A percentile compares a stretch with the other conserved stretches of the same genome.
Evolutionary conservation across 106 monocot species (phyloP).

Genomic region (Ottelia alismoides): DNA sequence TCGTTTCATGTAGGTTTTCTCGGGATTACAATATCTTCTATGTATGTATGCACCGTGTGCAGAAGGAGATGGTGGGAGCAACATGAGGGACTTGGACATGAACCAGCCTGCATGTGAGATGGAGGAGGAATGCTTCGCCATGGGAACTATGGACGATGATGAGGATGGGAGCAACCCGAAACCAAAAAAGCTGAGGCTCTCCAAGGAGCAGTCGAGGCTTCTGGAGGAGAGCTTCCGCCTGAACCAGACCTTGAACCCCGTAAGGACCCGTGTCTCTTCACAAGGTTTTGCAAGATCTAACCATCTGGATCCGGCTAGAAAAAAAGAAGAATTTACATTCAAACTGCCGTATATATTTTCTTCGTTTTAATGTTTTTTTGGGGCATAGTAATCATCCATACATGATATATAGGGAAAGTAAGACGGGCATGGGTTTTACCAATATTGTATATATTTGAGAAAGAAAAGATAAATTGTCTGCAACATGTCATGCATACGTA

Average conservation of each 20-base stretch:
- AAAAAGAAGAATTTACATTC: no score
- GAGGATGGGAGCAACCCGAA: constrained; percentile 27
- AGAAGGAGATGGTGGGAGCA: constrained; percentile 11
- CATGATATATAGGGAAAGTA: no score
- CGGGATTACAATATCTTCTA: not conserved
- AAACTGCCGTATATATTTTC: no score
- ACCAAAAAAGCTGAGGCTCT: constrained; percentile 74
- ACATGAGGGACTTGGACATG: constrained; percentile 69
- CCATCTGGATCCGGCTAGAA: no score
- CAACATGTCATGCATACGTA: no score
- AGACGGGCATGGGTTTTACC: no score
- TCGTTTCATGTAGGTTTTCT: not conserved
- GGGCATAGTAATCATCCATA: not conserved
- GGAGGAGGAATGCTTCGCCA: constrained; percentile 39
- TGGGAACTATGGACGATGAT: constrained; percentile 35
- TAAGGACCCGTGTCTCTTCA: constrained; percentile 10
- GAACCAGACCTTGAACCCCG: constrained; percentile 79
- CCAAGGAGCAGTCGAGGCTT: constrained; percentile 76
- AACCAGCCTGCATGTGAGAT: constrained; percentile 46
- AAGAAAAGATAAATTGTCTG: no score
- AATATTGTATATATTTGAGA: no score
- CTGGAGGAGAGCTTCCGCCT: constrained; percentile 89
- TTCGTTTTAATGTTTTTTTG: no score
- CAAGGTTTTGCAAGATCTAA: no score
- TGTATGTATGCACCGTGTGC: not conserved